These are phyloP conservation scores for Cochlearia excelsa DNA, from an alignment of 345 rosid species.

Conservation along the genomic window DNA sequence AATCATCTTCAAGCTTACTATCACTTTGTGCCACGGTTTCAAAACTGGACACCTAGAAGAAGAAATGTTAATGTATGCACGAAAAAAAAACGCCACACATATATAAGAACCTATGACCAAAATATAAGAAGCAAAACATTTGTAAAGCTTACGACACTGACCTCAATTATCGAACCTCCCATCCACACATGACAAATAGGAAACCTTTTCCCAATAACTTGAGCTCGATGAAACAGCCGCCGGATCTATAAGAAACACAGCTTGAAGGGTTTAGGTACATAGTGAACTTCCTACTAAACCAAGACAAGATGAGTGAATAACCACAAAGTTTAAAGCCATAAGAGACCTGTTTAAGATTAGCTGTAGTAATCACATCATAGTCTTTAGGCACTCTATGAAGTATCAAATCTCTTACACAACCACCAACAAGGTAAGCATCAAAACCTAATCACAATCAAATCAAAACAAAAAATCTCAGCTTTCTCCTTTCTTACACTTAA, in stretches of 20 bases:
- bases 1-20: conserved; percentile 20
- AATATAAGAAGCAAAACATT: no score
- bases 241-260: conserved; percentile 43
- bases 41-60: conserved; percentile 82
- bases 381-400: conserved; percentile 77
- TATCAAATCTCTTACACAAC: conserved; percentile 90
- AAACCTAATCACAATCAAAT: conserved; percentile 46
- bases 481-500: background rate
- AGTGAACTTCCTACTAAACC: no score
- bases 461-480: conserved; percentile 17
- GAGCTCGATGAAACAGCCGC: conserved; percentile 47
- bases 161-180: conserved; percentile 68
- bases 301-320: no score
- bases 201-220: conserved; percentile 66
- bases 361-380: conserved; percentile 92
- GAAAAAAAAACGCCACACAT: conserved; percentile 3
- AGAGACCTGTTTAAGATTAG: conserved; percentile 65
- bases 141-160: conserved; percentile 20
- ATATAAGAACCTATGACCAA: background rate
- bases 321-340: background rate
- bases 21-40: conserved; percentile 48
- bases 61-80: background rate
- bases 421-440: conserved; percentile 87
- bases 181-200: conserved; percentile 77
- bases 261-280: no score